Conservation (phyloP, 306 rosid species). For the Chamaecrista fasciculata region DNA sequence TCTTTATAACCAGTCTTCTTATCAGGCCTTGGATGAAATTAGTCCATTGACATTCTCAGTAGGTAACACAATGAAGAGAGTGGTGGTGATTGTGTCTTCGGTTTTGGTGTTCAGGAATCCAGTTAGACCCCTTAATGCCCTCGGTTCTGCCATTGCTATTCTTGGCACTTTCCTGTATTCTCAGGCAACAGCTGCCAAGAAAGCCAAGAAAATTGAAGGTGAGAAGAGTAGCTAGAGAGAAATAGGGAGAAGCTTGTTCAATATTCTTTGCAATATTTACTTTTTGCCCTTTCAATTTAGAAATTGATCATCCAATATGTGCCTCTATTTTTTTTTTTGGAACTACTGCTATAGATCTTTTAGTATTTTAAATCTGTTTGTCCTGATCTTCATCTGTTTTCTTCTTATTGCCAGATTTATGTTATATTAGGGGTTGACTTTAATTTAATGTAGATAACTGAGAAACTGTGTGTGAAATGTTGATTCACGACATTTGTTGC, state of each 20-base stretch:
- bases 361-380: slow-evolving; percentile 11
- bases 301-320: slow-evolving; percentile 19
- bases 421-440: background rate
- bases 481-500: slow-evolving; percentile 7
- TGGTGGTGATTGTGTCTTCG: slow-evolving; percentile 80
- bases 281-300: slow-evolving; percentile 21
- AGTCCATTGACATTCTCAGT: slow-evolving; percentile 89
- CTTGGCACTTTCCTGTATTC: slow-evolving; percentile 90
- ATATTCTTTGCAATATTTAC: slow-evolving; percentile 21
- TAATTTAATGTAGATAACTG: background rate
- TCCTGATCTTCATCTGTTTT: slow-evolving; percentile 1
- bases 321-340: slow-evolving; percentile 28
- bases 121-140: slow-evolving; percentile 81
- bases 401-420: slow-evolving; percentile 15
- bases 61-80: slow-evolving; percentile 96
- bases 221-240: slow-evolving; percentile 56
- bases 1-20: slow-evolving; percentile 93
- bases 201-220: slow-evolving; percentile 56
- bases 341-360: slow-evolving; percentile 16
- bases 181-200: slow-evolving; percentile 59
- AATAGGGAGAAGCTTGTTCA: slow-evolving; percentile 14
- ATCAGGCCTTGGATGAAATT: slow-evolving; percentile 90
- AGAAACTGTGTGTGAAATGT: background rate
- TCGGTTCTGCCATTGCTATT: slow-evolving; percentile 89
- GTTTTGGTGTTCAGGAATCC: slow-evolving; percentile 90